Base-by-base conservation (phyloP, 305 asterid species). In the Stenogyne calaminthoides region DNA sequence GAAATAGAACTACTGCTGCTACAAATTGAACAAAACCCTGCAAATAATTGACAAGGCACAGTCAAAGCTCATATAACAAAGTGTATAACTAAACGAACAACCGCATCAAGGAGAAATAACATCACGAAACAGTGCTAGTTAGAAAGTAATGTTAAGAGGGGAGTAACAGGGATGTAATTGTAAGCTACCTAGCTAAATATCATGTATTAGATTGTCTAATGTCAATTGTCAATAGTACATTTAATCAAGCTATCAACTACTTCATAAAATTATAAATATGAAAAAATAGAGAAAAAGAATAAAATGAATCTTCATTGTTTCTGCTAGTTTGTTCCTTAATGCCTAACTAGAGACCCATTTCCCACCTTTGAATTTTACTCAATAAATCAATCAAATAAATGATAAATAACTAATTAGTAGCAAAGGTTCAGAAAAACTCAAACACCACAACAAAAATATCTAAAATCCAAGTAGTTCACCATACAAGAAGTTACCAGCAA, bases 11-110 rank as follows among this genome's bases (percentile, higher is more conserved):
- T 54, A 60, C 62, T n/a, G 84, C 82, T 47, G 70, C 82, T 46
- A 86, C 27, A 61, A 88, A 57, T 65, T 86, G 91, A 76, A 83
- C 54, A 66, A 85, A 29, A 14, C 82, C 89, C 97, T 90, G 88
- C 78, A 79, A 4, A 34, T 25, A 72, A 69, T 42, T 42, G n/a
- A 12, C 22, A 75, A 51, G 60, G 16, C 16, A 63, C 44, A 49
- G 47, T 39, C 51, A 74, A 14, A 69, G 34, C 42, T 4, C 18
- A 69, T 44, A 69, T 25, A 27, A 72, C 56, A 61, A 62, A 20
- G n/a, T 54, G n/a, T n/a, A 60, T 39, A 39, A 15, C 3, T 54
- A 62, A 58, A 42, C 5, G 58, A 56, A 15, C 19, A 64, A 19
- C 22, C 37, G 6, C 16, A 32, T 29, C 6, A 49, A 34, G 7